A percentile compares a stretch with the other conserved stretches of the same genome.
Conservation (phyloP, 352 stramenopile genomes). For the Globisporangium recalcitrans region DNA sequence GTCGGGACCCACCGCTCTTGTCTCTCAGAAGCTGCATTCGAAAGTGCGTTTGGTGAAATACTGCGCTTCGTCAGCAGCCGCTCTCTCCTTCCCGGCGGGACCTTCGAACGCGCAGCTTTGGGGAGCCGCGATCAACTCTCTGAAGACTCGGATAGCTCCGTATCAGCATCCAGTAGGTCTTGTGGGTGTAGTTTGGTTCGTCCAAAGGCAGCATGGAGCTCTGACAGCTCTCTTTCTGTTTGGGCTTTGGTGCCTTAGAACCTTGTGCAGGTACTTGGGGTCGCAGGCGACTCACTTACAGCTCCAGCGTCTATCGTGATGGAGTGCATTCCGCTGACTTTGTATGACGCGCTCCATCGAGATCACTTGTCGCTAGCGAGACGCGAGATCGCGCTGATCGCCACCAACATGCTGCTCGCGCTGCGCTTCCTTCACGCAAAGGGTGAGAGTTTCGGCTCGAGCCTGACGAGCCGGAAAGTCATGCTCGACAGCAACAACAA, state of each 20-base stretch:
- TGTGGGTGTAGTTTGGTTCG: too few species aligned
- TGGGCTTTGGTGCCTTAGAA: constrained; percentile 21
- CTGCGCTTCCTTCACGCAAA: constrained; percentile 42
- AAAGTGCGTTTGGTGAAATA: constrained; percentile 31
- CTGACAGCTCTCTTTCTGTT: background rate
- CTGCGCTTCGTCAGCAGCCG: constrained; percentile 21
- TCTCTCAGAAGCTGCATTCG: constrained; percentile 28
- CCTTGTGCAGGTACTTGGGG: constrained; percentile 38
- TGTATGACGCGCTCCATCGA: constrained; percentile 53
- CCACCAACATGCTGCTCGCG: constrained; percentile 31
- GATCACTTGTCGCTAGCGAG: constrained; percentile 32
- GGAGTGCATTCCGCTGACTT: constrained; percentile 35
- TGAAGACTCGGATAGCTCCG: constrained; percentile 25
- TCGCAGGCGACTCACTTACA: constrained; percentile 17
- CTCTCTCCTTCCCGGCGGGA: constrained; percentile 35
- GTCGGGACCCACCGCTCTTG: constrained; percentile 10
- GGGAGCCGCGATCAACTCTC: constrained; percentile 19
- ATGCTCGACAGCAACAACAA: constrained; percentile 33
- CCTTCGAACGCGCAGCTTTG: constrained; percentile 35
- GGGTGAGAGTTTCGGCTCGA: constrained; percentile 32
- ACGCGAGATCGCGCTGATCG: constrained; percentile 42
- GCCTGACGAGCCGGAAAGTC: constrained; percentile 66
- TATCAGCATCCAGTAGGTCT: constrained; percentile 37
- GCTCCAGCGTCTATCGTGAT: constrained; percentile 29
- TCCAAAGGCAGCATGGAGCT: too few species aligned